Conservation (phyloP, 805 yeast genomes). For the Myxozyma vanderwaltii region DNA sequence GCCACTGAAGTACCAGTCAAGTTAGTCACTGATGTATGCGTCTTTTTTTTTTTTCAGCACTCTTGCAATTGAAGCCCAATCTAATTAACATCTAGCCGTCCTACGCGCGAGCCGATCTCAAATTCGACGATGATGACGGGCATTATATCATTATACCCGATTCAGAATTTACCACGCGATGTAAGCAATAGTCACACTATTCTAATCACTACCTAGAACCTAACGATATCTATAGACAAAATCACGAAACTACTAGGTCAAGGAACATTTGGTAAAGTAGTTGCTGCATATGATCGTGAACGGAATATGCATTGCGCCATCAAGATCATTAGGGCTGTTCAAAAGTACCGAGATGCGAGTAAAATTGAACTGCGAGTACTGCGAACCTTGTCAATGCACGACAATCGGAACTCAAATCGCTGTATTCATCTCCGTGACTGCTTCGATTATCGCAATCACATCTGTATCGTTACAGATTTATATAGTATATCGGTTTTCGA, state of each 20-base stretch:
- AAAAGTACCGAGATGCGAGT: constrained; percentile 93
- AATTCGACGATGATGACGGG: constrained; percentile 44
- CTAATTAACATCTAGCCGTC: not conserved
- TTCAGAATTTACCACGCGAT: constrained; percentile 40
- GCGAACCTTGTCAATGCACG: constrained; percentile 70
- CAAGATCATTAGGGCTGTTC: constrained; percentile 87
- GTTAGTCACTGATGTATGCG: constrained; percentile 34
- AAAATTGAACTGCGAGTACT: constrained; percentile 86
- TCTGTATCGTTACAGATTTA: constrained; percentile 88
- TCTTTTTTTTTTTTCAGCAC: not conserved
- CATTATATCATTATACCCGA: constrained; percentile 44
- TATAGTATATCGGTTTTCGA: constrained; percentile 85
- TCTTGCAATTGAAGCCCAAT: no score
- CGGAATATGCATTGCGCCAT: constrained; percentile 74
- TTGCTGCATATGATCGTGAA: constrained; percentile 72
- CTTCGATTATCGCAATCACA: constrained; percentile 90
- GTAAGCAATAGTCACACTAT: constrained; percentile 2
- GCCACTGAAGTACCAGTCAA: constrained; percentile 39
- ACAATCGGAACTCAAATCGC: constrained; percentile 64
- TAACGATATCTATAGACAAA: constrained; percentile 63
- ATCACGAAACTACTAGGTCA: constrained; percentile 77
- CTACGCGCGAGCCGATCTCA: constrained; percentile 1
- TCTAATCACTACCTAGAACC: not conserved
- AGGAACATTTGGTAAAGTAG: constrained; percentile 91
- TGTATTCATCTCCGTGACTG: constrained; percentile 88